A percentile compares a stretch with the other conserved stretches of the same genome.
Conservation (phyloP, 352 stramenopile species). For the Bremia lactucae region DNA sequence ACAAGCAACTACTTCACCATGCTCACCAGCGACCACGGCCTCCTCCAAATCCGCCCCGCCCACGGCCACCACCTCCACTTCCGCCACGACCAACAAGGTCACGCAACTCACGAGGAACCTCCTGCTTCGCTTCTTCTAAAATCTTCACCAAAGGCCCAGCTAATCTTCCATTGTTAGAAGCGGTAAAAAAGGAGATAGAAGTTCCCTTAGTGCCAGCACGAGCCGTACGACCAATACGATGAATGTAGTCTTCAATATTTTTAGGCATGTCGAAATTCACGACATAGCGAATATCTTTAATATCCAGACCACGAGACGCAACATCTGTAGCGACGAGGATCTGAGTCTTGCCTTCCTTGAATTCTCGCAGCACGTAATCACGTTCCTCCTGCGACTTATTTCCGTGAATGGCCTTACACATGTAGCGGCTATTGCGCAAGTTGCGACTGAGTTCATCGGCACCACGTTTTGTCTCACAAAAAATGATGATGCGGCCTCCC, state of each 20-base stretch:
- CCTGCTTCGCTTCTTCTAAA: slow-evolving; percentile 78
- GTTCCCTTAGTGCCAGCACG: slow-evolving; percentile 92
- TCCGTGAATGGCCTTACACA: slow-evolving; percentile 96
- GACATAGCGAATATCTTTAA: slow-evolving; percentile 98
- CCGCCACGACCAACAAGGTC: slow-evolving; percentile 55
- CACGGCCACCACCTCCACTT: slow-evolving; percentile 45
- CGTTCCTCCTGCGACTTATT: slow-evolving; percentile 98
- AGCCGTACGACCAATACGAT: slow-evolving; percentile 97
- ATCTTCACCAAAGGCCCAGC: slow-evolving; percentile 84
- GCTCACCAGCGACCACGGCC: slow-evolving; percentile 49
- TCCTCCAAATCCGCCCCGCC: slow-evolving; percentile 29
- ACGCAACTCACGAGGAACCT: slow-evolving; percentile 80
- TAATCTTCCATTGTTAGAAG: slow-evolving; percentile 71
- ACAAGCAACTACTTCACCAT: too few species aligned
- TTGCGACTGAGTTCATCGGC: slow-evolving; percentile 94
- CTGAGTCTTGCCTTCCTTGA: slow-evolving; percentile 91
- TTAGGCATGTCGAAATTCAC: slow-evolving; percentile 99
- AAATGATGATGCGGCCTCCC: slow-evolving; percentile 94
- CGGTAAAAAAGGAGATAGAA: slow-evolving; percentile 91
- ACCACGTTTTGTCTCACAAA: slow-evolving; percentile 98
- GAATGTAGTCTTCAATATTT: slow-evolving; percentile 98
- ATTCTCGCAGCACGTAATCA: slow-evolving; percentile 95
- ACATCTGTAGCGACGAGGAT: slow-evolving; percentile 99
- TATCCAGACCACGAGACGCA: slow-evolving; percentile 96
- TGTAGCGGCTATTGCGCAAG: slow-evolving; percentile 89